These are phyloP conservation scores for Syzygium jambos DNA, from an alignment of 345 rosid genomes.

Conservation along the genomic window DNA sequence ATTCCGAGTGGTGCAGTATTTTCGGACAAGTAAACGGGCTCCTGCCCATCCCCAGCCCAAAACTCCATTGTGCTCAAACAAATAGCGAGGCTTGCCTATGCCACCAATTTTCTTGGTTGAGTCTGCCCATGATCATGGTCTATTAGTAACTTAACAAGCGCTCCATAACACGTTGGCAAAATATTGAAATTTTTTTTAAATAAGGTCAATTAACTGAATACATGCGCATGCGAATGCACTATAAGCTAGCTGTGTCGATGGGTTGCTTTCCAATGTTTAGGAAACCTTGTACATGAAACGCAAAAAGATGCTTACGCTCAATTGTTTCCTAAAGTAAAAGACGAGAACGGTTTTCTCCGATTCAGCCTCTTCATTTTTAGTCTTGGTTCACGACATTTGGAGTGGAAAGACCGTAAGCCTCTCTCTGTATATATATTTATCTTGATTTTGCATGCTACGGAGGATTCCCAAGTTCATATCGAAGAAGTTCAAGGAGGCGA, in stretches of 20 bases:
- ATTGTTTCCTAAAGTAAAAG: too few species aligned
- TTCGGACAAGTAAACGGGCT: rapidly evolving
- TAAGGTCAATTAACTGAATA: too few species aligned
- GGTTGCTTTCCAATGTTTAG: too few species aligned
- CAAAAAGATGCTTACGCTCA: too few species aligned
- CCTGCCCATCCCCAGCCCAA: neutral
- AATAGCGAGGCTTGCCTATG: neutral
- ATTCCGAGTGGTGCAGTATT: too few species aligned
- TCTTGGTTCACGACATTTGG: too few species aligned
- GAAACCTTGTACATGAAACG: too few species aligned
- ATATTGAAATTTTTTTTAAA: too few species aligned
- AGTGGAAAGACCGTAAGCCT: neutral
- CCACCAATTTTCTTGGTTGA: neutral
- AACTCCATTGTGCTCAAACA: neutral
- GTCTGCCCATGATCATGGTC: neutral
- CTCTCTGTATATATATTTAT: neutral
- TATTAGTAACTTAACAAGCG: neutral
- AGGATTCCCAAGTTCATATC: neutral
- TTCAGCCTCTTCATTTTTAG: too few species aligned
- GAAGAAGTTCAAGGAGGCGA: neutral
- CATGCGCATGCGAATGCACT: too few species aligned
- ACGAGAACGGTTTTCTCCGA: too few species aligned
- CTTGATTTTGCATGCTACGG: neutral
- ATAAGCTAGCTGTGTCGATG: too few species aligned
- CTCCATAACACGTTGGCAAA: neutral